Base-by-base conservation (phyloP, 1,139 yeast genomes). In the Yamadazyma membranifaciens region DNA sequence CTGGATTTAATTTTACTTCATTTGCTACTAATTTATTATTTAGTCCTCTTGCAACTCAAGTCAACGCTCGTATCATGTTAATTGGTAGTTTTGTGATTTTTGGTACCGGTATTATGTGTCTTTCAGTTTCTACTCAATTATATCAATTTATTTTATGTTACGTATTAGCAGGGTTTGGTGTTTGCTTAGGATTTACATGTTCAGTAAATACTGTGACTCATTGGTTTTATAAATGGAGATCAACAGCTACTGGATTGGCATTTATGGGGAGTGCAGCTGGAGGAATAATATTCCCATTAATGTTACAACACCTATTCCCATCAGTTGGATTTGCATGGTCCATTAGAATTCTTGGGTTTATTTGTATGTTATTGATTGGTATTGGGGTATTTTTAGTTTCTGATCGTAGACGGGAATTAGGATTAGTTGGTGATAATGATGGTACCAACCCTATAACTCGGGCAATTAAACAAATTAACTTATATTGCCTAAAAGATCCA, bases 211-310 rank as follows among this genome's bases (percentile, higher is more conserved):
- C 52, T 1, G 36, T 57, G 11, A 53, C 60, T 37, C 67, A 62
- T 36, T 60, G 53, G 49, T 62, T 57, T 42, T 45, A 46, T 12
- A 43, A 37, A 15, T 48, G 46, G 22, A 39, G 65, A 24, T 63
- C 62, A 2, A 46, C 54, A 28, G 64, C 62, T 4, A 51, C 59
- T 27, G 65, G 65, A 2, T 15, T 50, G 0, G 57, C 59, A 3
- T 59, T 59, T 39, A 51, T 57, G 12, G 66, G 66, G 1, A 63
- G 66, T 20, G 62, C 60, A 4, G 27, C 60, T n/a, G 66, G 66
- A 2, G 67, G 67, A 0, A 54, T 61, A 3, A 45, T 56, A 9
- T 52, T 54, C 30, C 67, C 67, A 4, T 42, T 61, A 12, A 48
- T 59, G 38, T 55, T 59, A 34, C 37, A 55, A 14, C 40, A 48